These are phyloP conservation scores for Jaltomata sinuosa DNA, from an alignment of 257 asterid species.

Conservation along the genomic window DNA sequence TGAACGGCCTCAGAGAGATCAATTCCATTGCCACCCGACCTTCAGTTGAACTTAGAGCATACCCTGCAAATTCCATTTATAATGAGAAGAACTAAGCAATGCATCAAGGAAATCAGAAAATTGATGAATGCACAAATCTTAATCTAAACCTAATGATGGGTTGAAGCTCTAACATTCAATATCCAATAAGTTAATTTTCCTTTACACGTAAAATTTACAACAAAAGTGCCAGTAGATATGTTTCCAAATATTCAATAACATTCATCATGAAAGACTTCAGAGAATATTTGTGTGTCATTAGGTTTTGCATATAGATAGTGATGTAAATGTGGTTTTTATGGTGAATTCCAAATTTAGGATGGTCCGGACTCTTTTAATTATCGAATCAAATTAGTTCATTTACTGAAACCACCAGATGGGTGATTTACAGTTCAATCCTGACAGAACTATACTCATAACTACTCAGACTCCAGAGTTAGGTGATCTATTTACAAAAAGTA, in stretches of 20 bases:
- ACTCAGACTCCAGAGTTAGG: not conserved
- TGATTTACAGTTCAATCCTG: not conserved
- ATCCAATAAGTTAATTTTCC: not conserved
- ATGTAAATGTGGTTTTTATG: not conserved
- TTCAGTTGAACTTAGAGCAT: constrained; percentile 88
- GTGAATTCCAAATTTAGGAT: not conserved
- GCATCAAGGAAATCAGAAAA: not conserved
- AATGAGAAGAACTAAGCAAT: not conserved
- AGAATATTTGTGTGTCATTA: not conserved
- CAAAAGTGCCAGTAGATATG: not conserved
- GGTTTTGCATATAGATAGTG: not conserved
- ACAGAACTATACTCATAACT: not conserved
- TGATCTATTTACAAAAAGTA: not conserved
- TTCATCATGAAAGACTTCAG: not conserved
- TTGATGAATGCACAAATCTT: not conserved
- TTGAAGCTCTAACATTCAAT: not conserved
- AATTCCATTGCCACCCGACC: constrained; percentile 88
- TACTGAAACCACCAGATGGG: not conserved
- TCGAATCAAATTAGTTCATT: not conserved
- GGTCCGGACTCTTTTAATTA: not conserved
- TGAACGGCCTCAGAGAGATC: constrained; percentile 79
- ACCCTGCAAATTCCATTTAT: constrained; percentile 43
- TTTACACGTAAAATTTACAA: not conserved
- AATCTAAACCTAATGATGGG: not conserved
- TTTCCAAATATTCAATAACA: not conserved